phyloP scores from a whole-genome alignment of 495 filamentous ascomycete genomes.

The Penicillium paradoxum region DNA sequence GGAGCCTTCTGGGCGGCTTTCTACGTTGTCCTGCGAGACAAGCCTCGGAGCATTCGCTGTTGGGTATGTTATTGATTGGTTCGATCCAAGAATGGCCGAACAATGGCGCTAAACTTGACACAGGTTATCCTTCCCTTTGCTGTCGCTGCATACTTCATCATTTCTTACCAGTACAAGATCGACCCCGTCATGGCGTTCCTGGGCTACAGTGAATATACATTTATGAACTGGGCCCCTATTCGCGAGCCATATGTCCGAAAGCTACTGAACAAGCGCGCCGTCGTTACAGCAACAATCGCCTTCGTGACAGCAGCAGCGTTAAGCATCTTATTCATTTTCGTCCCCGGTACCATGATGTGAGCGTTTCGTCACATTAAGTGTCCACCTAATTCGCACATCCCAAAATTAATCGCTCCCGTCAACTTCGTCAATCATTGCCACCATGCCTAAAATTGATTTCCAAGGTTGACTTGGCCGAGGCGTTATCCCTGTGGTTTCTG shows the following conservation, averaged over 20 bases:
- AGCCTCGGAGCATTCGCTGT: constrained; percentile 64
- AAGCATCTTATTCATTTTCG: constrained; percentile 81
- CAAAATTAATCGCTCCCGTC: constrained; percentile 5
- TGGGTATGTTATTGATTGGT: constrained; percentile 59
- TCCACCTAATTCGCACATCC: not conserved
- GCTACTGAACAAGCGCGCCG: constrained; percentile 72
- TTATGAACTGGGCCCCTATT: constrained; percentile 80
- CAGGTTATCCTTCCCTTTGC: constrained; percentile 93
- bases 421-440: not conserved
- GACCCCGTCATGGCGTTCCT: constrained; percentile 87
- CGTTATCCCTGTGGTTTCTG: constrained; percentile 3
- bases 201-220: constrained; percentile 90
- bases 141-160: constrained; percentile 79
- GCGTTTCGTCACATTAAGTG: not conserved
- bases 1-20: constrained; percentile 93
- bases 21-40: constrained; percentile 82
- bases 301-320: constrained; percentile 69
- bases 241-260: constrained; percentile 84
- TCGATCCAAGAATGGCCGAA: not conserved
- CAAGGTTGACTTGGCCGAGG: not conserved
- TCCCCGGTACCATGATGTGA: constrained; percentile 83
- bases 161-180: constrained; percentile 88
- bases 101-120: constrained; percentile 16
- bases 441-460: not conserved
- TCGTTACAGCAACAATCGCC: constrained; percentile 69